phyloP scores from a whole-genome alignment of 306 rosid genomes.

The Trichosanthes cucumerina region DNA sequence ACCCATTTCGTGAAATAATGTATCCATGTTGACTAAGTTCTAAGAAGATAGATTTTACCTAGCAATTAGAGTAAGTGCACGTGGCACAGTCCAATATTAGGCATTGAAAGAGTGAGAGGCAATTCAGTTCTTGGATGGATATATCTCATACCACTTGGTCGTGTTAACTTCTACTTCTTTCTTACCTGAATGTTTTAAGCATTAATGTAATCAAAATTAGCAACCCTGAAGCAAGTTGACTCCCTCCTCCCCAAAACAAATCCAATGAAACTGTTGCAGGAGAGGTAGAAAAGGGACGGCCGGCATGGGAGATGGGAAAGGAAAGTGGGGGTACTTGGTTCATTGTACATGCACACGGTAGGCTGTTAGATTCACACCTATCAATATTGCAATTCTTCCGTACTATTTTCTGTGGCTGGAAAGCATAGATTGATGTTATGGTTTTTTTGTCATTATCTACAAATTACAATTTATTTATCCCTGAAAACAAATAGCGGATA shows the following conservation, averaged over 20 bases:
- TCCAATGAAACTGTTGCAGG: neutral
- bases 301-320: neutral
- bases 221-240: neutral
- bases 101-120: neutral
- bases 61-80: neutral
- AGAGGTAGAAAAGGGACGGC: neutral
- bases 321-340: neutral
- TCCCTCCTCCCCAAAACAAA: neutral
- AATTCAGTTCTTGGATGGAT: neutral
- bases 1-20: slow-evolving; percentile 9
- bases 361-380: neutral
- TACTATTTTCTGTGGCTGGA: neutral
- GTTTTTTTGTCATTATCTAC: neutral
- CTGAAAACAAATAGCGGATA: neutral
- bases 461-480: neutral
- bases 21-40: neutral
- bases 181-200: neutral
- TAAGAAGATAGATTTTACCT: neutral
- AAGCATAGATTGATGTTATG: neutral
- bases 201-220: neutral
- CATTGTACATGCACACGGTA: neutral
- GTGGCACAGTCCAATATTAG: neutral
- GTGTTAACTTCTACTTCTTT: neutral
- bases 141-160: neutral
- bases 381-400: neutral